phyloP scores from a whole-genome alignment of 2,329 filamentous ascomycete genomes.

The Metarhizium anisopliae region DNA sequence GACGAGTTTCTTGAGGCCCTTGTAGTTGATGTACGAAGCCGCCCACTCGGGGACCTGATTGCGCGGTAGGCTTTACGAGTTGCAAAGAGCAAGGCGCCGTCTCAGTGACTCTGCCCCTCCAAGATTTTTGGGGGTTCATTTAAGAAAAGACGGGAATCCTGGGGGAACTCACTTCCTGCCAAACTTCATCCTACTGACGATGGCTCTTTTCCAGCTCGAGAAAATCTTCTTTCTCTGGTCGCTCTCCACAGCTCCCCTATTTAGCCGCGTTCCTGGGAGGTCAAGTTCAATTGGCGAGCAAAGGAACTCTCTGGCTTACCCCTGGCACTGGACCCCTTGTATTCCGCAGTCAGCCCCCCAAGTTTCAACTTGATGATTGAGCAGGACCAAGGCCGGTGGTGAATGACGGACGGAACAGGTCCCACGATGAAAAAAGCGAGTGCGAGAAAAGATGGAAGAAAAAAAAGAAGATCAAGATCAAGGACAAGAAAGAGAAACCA shows the following conservation, averaged over 20 bases:
- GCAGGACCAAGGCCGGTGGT: background rate
- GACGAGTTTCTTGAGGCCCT: slow-evolving; percentile 89
- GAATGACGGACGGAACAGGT: background rate
- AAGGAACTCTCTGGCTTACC: background rate
- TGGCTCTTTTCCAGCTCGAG: background rate
- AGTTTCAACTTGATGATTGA: background rate
- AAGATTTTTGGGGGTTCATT: slow-evolving; percentile 2
- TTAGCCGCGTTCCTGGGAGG: background rate
- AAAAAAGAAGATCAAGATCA: background rate
- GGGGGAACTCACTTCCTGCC: slow-evolving; percentile 44
- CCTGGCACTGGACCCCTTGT: background rate
- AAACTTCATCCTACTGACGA: slow-evolving; percentile 44
- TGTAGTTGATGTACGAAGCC: slow-evolving; percentile 79
- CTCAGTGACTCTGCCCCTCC: slow-evolving; percentile 9
- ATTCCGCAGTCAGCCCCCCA: background rate
- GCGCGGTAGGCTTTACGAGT: slow-evolving; percentile 50
- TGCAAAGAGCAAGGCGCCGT: slow-evolving; percentile 1
- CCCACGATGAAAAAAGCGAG: no score
- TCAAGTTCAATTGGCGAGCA: background rate
- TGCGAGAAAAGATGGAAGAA: background rate
- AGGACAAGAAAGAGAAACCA: background rate
- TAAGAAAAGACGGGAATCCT: background rate
- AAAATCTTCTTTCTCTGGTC: background rate
- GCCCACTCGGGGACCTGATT: slow-evolving; percentile 88
- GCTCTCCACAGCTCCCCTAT: background rate